These are phyloP conservation scores for Danielia oregonensis DNA, from an alignment of 805 yeast species.

Conservation along the genomic window DNA sequence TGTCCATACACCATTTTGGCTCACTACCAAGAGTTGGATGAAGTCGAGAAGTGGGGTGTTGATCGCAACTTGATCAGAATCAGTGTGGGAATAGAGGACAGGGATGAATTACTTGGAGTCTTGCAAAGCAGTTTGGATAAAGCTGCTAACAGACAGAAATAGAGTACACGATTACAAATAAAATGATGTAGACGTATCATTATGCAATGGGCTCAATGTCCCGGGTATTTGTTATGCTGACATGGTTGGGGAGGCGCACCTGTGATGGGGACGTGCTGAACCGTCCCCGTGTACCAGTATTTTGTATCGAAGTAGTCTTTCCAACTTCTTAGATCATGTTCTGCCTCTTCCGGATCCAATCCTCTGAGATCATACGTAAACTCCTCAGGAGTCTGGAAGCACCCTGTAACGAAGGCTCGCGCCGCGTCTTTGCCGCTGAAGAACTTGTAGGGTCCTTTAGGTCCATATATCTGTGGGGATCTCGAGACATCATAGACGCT, in stretches of 20 bases:
- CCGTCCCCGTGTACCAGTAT: slow-evolving; percentile 64
- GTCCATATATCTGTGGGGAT: slow-evolving; percentile 51
- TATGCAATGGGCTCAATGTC: background rate
- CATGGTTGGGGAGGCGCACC: slow-evolving; percentile 56
- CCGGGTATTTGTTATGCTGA: slow-evolving; percentile 14
- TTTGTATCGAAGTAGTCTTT: slow-evolving; percentile 42
- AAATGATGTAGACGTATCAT: slow-evolving; percentile 1
- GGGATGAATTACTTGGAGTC: slow-evolving; percentile 41
- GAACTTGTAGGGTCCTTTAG: slow-evolving; percentile 50
- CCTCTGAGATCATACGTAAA: slow-evolving; percentile 67
- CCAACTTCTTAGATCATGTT: slow-evolving; percentile 47
- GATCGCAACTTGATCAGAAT: slow-evolving; percentile 74
- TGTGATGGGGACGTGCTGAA: slow-evolving; percentile 39
- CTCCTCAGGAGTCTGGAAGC: slow-evolving; percentile 52
- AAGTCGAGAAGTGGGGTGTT: slow-evolving; percentile 77
- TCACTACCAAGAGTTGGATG: slow-evolving; percentile 78
- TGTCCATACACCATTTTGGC: slow-evolving; percentile 90
- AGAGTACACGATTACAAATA: slow-evolving; percentile 5
- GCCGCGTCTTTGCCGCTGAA: slow-evolving; percentile 68
- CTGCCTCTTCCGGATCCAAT: slow-evolving; percentile 41
- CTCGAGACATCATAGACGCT: slow-evolving; percentile 61
- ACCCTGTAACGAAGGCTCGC: slow-evolving; percentile 68
- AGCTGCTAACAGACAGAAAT: background rate
- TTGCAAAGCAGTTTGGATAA: slow-evolving; percentile 14
- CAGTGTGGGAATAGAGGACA: slow-evolving; percentile 82